phyloP scores from a whole-genome alignment of 2,329 filamentous ascomycete species.

The Exophiala aquamarina region DNA sequence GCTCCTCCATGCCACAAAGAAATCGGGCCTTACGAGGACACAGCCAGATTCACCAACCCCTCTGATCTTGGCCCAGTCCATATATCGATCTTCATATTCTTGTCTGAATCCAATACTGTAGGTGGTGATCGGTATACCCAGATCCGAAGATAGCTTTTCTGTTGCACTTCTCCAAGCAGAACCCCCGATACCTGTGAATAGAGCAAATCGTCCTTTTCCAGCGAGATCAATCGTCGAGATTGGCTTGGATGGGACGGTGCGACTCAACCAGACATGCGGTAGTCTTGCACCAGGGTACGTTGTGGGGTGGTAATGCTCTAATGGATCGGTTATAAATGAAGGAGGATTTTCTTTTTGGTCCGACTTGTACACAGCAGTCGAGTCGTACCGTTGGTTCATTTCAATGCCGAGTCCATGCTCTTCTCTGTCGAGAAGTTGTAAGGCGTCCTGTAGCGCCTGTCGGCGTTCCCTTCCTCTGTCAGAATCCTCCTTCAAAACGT shows the following conservation, averaged over 20 bases:
- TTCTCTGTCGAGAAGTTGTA: conserved; percentile 46
- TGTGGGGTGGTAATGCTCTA: conserved; percentile 40
- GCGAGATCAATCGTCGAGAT: conserved; percentile 62
- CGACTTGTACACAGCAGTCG: background rate
- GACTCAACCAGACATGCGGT: conserved; percentile 62
- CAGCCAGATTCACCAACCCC: conserved; percentile 58
- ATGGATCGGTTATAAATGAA: background rate
- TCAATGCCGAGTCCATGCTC: conserved; percentile 58
- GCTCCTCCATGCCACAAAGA: conserved; percentile 57
- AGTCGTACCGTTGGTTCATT: conserved; percentile 57
- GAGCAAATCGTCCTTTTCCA: conserved; percentile 53
- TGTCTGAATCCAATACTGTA: conserved; percentile 58
- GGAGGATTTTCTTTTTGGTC: background rate
- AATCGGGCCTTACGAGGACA: conserved; percentile 57
- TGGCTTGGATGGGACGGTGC: conserved; percentile 16
- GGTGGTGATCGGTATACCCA: conserved; percentile 49
- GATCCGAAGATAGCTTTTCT: conserved; percentile 32
- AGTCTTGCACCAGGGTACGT: conserved; percentile 60
- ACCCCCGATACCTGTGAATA: conserved; percentile 57
- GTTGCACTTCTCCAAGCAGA: conserved; percentile 54
- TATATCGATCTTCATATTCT: conserved; percentile 63
- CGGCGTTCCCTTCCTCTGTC: conserved; percentile 40
- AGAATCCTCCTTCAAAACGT: conserved; percentile 41
- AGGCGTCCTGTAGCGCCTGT: conserved; percentile 38
- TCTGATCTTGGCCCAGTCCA: conserved; percentile 55